Conservation (phyloP, 306 rosid species). For the Fagus sylvatica region DNA sequence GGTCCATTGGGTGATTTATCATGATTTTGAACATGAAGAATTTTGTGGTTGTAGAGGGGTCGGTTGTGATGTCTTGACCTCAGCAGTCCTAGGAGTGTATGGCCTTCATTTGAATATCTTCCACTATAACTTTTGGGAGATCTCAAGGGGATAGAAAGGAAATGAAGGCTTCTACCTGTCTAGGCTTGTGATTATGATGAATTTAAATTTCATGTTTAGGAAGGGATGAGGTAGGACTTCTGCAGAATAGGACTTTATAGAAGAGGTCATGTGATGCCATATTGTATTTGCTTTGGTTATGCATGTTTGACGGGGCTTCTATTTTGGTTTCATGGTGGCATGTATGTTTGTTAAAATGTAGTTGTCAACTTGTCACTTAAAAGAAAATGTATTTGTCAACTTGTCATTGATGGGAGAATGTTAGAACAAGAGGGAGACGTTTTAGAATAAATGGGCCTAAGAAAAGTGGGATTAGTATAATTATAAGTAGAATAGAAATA, state of each 20-base stretch:
- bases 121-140: background rate
- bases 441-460: background rate
- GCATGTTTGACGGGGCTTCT: background rate
- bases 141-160: background rate
- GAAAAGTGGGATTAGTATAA: background rate
- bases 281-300: background rate
- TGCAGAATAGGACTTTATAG: background rate
- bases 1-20: background rate
- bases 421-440: background rate
- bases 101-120: background rate
- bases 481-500: background rate
- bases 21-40: background rate
- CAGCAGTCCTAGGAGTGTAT: background rate
- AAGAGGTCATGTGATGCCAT: background rate
- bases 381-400: background rate
- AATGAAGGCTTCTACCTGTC: background rate
- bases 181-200: background rate
- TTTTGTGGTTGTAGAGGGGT: background rate
- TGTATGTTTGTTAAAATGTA: background rate
- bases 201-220: background rate
- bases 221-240: background rate
- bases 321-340: background rate
- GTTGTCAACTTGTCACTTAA: background rate
- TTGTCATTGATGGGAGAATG: background rate
- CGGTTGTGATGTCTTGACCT: background rate